These are phyloP conservation scores for Stephanodiscus triporus DNA, from an alignment of 108 stramenopile genomes.

Conservation along the genomic window DNA sequence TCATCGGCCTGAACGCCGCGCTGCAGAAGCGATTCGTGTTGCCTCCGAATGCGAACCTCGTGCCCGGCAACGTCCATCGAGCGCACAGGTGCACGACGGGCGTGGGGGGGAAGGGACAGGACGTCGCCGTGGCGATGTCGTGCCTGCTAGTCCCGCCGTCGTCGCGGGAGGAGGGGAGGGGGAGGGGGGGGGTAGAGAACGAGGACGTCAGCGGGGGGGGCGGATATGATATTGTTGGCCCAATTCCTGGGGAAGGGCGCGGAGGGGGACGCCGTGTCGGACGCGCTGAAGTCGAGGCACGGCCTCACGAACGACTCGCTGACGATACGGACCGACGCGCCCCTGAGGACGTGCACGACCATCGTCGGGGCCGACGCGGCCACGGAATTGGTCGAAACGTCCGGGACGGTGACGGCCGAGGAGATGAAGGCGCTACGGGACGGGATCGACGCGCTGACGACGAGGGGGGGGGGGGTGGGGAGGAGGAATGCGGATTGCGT, in stretches of 20 bases:
- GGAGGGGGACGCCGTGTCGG: slow-evolving; percentile 68
- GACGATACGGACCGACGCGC: slow-evolving; percentile 59
- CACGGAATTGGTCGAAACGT: slow-evolving; percentile 87
- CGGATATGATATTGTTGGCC: slow-evolving; percentile 47
- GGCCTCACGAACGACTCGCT: slow-evolving; percentile 47
- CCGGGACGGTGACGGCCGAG: slow-evolving; percentile 52
- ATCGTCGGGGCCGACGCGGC: slow-evolving; percentile 71
- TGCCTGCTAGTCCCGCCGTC: slow-evolving; percentile 51
- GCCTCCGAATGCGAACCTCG: slow-evolving; percentile 34
- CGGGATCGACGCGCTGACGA: slow-evolving; percentile 36
- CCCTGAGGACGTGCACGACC: slow-evolving; percentile 79
- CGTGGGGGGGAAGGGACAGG: slow-evolving; percentile 89
- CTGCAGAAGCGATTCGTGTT: slow-evolving; percentile 87
- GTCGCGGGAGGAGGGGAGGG: slow-evolving; percentile 1
- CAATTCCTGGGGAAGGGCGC: slow-evolving; percentile 80
- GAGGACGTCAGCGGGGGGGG: neutral
- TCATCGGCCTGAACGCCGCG: slow-evolving; percentile 84
- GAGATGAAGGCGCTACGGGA: slow-evolving; percentile 57
- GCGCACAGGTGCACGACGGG: slow-evolving; percentile 61
- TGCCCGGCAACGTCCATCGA: slow-evolving; percentile 83
- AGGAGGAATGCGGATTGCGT: slow-evolving; percentile 42
- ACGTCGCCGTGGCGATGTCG: slow-evolving; percentile 76
- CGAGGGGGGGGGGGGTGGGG: neutral
- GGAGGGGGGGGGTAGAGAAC: neutral
- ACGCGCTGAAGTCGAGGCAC: slow-evolving; percentile 41